Percentiles rank a stretch among this genome's conserved stretches.
Evolutionary conservation across 1,284 basidiomycete genomes (phyloP).

Genomic region (Cutaneotrichosporon sp.): DNA sequence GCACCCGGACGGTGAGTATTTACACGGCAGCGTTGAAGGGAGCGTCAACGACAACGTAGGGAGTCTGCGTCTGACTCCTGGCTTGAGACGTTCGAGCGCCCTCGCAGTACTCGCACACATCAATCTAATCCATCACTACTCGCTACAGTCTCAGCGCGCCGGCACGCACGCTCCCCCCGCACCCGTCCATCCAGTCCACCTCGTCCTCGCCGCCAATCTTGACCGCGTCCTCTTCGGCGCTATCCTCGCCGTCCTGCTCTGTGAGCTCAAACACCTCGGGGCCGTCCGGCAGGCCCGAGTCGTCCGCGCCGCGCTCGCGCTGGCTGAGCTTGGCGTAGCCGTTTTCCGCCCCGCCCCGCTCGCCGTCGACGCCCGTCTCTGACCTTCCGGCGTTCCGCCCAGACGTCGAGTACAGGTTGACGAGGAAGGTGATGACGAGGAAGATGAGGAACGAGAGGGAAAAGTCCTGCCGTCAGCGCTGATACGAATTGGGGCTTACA

Average conservation of each 20-base stretch:
- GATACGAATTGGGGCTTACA: too few species aligned
- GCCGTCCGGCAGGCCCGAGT: conserved; percentile 20
- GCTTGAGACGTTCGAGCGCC: too few species aligned
- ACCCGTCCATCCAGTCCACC: conserved; percentile 20
- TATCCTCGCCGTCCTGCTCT: conserved; percentile 26
- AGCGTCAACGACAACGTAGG: too few species aligned
- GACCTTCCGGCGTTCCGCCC: conserved; percentile 54
- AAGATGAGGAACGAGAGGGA: conserved; percentile 74
- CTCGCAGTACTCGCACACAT: not conserved
- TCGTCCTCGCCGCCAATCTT: conserved; percentile 30
- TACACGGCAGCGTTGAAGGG: too few species aligned
- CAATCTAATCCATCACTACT: too few species aligned
- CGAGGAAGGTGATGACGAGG: conserved; percentile 59
- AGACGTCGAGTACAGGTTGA: conserved; percentile 58
- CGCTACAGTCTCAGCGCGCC: not conserved
- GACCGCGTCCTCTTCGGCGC: conserved; percentile 19
- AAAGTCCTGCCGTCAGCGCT: too few species aligned
- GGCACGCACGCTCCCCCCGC: not conserved
- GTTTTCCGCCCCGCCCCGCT: conserved; percentile 17
- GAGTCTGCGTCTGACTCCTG: too few species aligned
- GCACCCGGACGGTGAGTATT: too few species aligned
- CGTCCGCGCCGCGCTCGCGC: conserved; percentile 4
- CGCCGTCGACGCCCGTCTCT: not conserved
- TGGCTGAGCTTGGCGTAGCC: conserved; percentile 29
- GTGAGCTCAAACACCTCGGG: conserved; percentile 43